Evolutionary conservation across 352 stramenopile genomes (phyloP), one percentile per base, ranked within the genome.

Genomic region (Pythium sp.): DNA sequence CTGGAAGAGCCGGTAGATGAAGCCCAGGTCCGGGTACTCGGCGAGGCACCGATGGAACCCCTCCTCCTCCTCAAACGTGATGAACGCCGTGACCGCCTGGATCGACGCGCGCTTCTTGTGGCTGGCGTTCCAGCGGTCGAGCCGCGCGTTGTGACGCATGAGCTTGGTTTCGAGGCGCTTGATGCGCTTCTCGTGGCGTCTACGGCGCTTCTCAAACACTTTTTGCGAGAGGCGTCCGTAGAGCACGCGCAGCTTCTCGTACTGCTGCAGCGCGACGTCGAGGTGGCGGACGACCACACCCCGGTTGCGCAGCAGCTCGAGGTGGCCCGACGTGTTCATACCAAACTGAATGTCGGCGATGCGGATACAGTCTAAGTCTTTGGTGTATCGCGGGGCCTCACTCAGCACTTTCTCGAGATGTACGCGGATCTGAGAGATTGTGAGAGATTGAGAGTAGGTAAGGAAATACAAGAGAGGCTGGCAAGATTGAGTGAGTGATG

Each of bases 11-110:
- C 87, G 84, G 49, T 93, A 81, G 4, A 95, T 51, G 61, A 86
- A 83, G 4, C 87, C 85, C 0, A 93, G 70, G 51, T 93, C 82
- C 6, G 85, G 87, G 62, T 93, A 95, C 68, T 93, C 85, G 36
- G 77, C 71, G 30, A 95, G 65, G 46, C 87, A 95, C n/a, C 87
- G 85, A 46, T 92, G 77, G 55, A 81, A 82, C 1, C 87, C 87
- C 67, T 95, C 87, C 43, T 93, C 87, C 57, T 95, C 82, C 66
- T 95, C 85, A 64, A 95, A 95, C 24, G 87, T 95, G 62, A 93
- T 80, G 70, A 90, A 95, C 51, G 84, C 87, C 14, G 85, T 95
- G 24, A 93, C 85, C 0, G 84, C 87, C 38, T 83, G 71, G 0
- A 80, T 74, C 22, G 76, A 77, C 22, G 68, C 68, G 1, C 53